Evolutionary conservation across 257 asterid species (phyloP), one percentile per base, ranked within the genome.

Genomic region (Nicotiana tomentosiformis): DNA sequence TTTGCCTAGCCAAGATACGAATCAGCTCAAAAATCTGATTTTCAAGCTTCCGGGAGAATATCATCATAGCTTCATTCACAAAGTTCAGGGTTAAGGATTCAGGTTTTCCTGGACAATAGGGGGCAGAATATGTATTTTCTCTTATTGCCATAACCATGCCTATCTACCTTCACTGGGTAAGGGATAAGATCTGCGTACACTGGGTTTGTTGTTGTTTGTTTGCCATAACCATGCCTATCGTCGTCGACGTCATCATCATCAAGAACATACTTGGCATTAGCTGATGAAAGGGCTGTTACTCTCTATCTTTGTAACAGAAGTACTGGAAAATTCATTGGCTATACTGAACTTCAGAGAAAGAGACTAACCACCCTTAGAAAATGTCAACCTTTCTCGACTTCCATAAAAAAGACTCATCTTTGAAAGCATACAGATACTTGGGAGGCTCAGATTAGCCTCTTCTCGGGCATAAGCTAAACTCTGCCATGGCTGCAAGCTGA

Each of bases 1-100:
- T 39, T 76, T 86, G 85, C 86, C 86, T 83, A 30, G 69, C 83
- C 86, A 83, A 83, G 88, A 83, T 76, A 76, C 83, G 65, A 55
- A 20, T 39, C 81, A 29, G 61, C 35, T 2, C 74, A 80, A 74
- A 81, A 74, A 5, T 55, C 53, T 80, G 78, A 56, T 4, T 30
- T 15, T 82, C 61, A 53, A 20, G 84, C 86, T 61, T 78, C 55
- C 79, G 72, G 62, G 65, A 72, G 74, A 49, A 14, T 14, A 83
- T 83, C 83, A 86, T 83, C 88, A 86, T 62, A 86, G 88, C 74
- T 60, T 61, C 74, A 74, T 74, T 43, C 43, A 74, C 39, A 49
- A 74, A 23, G 80, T 74, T 26, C 16, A 26, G 62, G 43, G 23
- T 46, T 49, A 46, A 74, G 79, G 62, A 49, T 12, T 74, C 61